phyloP scores from a whole-genome alignment of 306 rosid species.

The Abrus precatorius region DNA sequence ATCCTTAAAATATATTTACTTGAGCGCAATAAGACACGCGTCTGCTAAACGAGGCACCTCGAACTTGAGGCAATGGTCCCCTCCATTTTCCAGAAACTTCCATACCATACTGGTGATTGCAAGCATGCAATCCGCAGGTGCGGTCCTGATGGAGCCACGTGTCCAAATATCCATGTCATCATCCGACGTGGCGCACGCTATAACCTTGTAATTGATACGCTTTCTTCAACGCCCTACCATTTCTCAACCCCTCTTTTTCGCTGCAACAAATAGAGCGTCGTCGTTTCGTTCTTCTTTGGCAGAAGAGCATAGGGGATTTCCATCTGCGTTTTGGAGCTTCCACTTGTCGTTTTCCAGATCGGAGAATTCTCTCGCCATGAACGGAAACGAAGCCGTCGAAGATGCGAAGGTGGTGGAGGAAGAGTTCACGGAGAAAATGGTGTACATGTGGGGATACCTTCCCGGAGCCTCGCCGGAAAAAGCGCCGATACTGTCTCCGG shows the following conservation, averaged over 20 bases:
- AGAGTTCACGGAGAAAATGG: constrained; percentile 54
- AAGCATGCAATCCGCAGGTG: constrained; percentile 1
- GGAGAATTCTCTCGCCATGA: constrained; percentile 54
- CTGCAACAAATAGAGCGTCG: constrained; percentile 13
- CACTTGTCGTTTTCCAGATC: constrained; percentile 24
- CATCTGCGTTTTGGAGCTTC: constrained; percentile 35
- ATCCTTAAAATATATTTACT: not conserved
- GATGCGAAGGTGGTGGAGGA: constrained; percentile 59
- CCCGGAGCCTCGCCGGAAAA: constrained; percentile 85
- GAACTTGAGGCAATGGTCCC: constrained; percentile 32
- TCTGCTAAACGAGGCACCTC: constrained; percentile 33
- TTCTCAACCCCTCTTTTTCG: not conserved
- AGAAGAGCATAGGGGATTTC: not conserved
- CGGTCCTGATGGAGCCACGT: constrained; percentile 66
- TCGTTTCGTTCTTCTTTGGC: constrained; percentile 29
- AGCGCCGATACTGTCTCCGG: constrained; percentile 68
- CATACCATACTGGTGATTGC: constrained; percentile 10
- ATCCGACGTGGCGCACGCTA: constrained; percentile 58
- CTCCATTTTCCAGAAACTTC: constrained; percentile 68
- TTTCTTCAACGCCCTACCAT: not conserved
- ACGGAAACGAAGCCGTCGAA: constrained; percentile 55
- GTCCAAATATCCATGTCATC: constrained; percentile 45
- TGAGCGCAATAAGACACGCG: constrained; percentile 41
- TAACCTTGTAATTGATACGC: constrained; percentile 62
- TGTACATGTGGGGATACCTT: constrained; percentile 89